phyloP scores from a whole-genome alignment of 768 basidiomycete species.

The Lactarius sp. region DNA sequence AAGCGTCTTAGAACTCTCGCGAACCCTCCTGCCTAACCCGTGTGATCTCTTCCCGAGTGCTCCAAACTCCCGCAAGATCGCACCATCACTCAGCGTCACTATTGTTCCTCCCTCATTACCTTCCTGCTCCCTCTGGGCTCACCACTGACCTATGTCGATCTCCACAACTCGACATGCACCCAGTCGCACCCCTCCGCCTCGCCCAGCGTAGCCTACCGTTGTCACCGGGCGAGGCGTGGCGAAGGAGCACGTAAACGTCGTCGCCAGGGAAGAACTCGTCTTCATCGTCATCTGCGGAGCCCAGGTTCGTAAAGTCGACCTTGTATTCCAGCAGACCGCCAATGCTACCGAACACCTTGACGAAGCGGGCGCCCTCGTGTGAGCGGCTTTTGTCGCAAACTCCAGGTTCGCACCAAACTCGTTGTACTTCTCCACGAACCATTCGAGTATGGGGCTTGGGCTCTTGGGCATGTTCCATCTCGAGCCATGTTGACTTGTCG shows the following conservation, averaged over 20 bases:
- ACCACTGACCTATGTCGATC: too few species aligned
- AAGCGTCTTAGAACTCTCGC: too few species aligned
- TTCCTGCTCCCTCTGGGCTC: too few species aligned
- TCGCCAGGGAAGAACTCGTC: constrained; percentile 81
- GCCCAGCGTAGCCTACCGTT: constrained; percentile 54
- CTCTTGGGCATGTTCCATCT: constrained; percentile 89
- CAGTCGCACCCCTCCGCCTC: constrained; percentile 44
- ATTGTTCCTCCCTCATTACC: too few species aligned
- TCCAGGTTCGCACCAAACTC: constrained; percentile 95
- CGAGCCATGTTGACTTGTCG: constrained; percentile 89
- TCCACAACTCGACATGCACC: background rate
- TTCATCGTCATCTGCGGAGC: constrained; percentile 68
- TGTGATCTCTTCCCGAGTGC: too few species aligned
- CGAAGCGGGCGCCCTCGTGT: constrained; percentile 96
- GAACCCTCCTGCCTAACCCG: too few species aligned
- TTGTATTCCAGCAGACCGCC: constrained; percentile 95
- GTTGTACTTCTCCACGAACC: constrained; percentile 98
- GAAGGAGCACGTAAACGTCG: constrained; percentile 70
- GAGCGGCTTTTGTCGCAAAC: constrained; percentile 90
- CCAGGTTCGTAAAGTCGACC: constrained; percentile 87
- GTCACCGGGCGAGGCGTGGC: constrained; percentile 62
- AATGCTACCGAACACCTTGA: constrained; percentile 97
- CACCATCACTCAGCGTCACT: too few species aligned
- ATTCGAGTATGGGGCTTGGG: constrained; percentile 88
- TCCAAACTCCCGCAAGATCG: too few species aligned